These are phyloP conservation scores for Dictyostelium citrinum DNA, from an alignment of 78 protist genomes.

Conservation along the genomic window DNA sequence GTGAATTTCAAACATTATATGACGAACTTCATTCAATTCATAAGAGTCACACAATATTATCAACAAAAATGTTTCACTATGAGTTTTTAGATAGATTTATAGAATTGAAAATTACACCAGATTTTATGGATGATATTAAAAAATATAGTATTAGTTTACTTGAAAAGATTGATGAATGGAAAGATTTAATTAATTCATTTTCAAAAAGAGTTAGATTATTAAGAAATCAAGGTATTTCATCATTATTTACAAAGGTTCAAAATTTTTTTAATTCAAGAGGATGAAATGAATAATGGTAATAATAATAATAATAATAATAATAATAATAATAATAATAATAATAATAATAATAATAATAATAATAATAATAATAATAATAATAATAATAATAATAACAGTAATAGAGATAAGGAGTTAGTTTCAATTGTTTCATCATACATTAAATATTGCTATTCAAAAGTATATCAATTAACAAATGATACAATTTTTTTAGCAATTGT, in stretches of 20 bases:
- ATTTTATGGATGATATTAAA: background rate
- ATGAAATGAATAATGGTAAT: too few relatives aligned
- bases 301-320: background rate
- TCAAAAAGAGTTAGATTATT: background rate
- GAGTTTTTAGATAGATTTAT: background rate
- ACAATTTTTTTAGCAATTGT: background rate
- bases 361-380: too few relatives aligned
- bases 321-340: background rate
- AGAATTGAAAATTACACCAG: background rate
- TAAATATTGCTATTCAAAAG: constrained; percentile 34
- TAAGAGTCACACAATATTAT: background rate
- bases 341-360: background rate
- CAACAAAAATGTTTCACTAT: background rate
- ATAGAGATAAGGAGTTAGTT: background rate
- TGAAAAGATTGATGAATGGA: constrained; percentile 1
- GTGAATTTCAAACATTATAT: background rate
- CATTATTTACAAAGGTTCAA: background rate
- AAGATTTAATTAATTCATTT: background rate
- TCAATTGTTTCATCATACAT: background rate
- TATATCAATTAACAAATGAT: background rate
- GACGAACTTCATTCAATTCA: background rate
- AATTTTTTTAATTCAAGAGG: background rate
- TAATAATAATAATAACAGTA: too few relatives aligned
- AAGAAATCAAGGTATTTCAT: constrained; percentile 31
- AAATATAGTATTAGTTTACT: background rate